These are phyloP conservation scores for Antarctomyces pellizariae DNA, from an alignment of 495 filamentous ascomycete genomes.

Conservation along the genomic window DNA sequence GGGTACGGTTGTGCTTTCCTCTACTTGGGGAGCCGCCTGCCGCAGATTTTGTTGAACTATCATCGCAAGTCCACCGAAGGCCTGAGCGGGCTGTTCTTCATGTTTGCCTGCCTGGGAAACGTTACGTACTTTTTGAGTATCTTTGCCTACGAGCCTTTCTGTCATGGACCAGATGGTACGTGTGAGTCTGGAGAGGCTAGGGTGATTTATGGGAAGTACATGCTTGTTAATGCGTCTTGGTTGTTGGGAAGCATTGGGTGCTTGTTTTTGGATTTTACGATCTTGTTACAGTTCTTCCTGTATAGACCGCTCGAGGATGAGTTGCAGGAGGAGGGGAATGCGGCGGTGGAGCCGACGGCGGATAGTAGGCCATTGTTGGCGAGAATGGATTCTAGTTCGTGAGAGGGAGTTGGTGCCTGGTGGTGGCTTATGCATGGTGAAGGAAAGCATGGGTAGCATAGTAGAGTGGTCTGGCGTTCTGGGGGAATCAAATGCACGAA, in stretches of 20 bases:
- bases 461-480: too few species aligned
- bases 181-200: slow-evolving; percentile 31
- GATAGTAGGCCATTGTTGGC: slow-evolving; percentile 7
- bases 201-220: slow-evolving; percentile 47
- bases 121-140: slow-evolving; percentile 84
- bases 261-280: slow-evolving; percentile 53
- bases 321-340: slow-evolving; percentile 2
- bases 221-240: slow-evolving; percentile 77
- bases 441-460: too few species aligned
- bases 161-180: slow-evolving; percentile 14
- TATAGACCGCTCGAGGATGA: slow-evolving; percentile 29
- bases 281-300: slow-evolving; percentile 83
- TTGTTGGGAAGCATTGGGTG: slow-evolving; percentile 75
- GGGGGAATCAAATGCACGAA: too few species aligned
- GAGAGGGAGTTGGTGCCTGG: too few species aligned
- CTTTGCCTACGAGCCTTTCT: slow-evolving; percentile 55
- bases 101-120: slow-evolving; percentile 91
- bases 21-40: slow-evolving; percentile 72
- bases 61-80: slow-evolving; percentile 77
- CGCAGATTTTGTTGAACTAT: slow-evolving; percentile 79
- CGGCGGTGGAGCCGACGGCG: neutral
- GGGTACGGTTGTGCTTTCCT: slow-evolving; percentile 68
- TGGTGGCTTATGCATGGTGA: too few species aligned
- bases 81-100: slow-evolving; percentile 77
- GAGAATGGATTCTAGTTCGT: slow-evolving; percentile 8